phyloP scores from a whole-genome alignment of 306 rosid genomes.

The Vigna unguiculata region DNA sequence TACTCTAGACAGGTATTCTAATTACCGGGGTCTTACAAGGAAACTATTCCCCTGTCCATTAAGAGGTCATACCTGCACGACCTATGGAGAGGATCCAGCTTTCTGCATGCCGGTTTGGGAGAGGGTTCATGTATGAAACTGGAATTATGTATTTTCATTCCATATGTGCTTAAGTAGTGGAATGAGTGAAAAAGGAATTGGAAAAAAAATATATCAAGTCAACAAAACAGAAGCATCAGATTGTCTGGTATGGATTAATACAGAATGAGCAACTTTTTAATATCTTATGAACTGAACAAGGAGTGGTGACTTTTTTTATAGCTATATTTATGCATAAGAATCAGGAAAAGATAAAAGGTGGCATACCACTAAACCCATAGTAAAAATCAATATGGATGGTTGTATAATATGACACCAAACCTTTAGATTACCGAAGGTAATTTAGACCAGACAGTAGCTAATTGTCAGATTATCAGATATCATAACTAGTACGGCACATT shows the following conservation, averaged over 20 bases:
- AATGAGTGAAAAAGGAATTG: neutral
- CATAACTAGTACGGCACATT: neutral
- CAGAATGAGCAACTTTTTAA: no score
- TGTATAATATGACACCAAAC: neutral
- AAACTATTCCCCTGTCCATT: slow-evolving; percentile 1
- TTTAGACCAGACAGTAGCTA: slow-evolving; percentile 17
- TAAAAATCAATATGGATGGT: neutral
- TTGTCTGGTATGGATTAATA: neutral
- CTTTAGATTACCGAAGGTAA: neutral
- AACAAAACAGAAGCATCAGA: slow-evolving; percentile 7
- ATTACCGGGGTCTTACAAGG: neutral
- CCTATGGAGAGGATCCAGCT: neutral
- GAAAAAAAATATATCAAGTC: neutral
- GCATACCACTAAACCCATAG: slow-evolving; percentile 4
- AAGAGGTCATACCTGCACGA: neutral
- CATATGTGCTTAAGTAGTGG: neutral
- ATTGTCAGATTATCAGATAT: neutral
- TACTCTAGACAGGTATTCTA: slow-evolving; percentile 9
- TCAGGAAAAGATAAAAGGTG: neutral
- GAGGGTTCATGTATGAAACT: neutral
- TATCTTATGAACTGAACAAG: no score
- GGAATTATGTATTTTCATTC: neutral
- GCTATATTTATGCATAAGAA: neutral
- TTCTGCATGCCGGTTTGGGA: neutral
- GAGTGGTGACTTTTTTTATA: neutral